Base-by-base conservation (phyloP, 805 yeast genomes). In the Pichia deserticola region DNA sequence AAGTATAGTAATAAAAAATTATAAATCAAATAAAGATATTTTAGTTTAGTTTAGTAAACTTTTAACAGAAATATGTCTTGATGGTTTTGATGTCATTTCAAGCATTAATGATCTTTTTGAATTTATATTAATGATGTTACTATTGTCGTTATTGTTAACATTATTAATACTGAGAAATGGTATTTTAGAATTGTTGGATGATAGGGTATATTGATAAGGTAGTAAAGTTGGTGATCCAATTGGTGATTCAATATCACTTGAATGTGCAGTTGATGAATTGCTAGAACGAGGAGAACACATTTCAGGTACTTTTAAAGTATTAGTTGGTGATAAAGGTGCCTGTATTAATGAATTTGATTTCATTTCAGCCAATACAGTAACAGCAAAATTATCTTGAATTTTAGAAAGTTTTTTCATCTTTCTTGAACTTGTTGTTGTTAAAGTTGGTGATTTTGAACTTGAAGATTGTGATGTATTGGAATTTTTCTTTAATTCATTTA, bases 201-300 rank as follows among this genome's bases (percentile, higher is more conserved):
- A 36, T 7, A 39, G 29, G 11, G 42, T 38, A 32, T 51, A 40
- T 40, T 50, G 45, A 34, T 40, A 51, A 13, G 62, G 58, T n/a
- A 38, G 44, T 28, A 63, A 40, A 35, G 45, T 50, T 32, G 67
- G 67, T 7, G 67, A 63, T 3, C 59, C 47, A 12, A 63, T 47
- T 36, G 67, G 67, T 9, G 66, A 62, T 28, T 58, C 54, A 25
- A 32, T 36, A 29, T 56, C 57, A 30, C 45, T 43, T 12, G 34
- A 27, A 28, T 43, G 28, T 25, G 40, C 40, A 34, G 51, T 37
- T 11, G 20, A 20, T 20, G 54, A 47, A 34, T 51, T 52, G 28
- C 50, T 29, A 11, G 45, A 43, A 15, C 20, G 38, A 25, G 57
- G 54, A 9, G 57, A 54, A n/a, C 45, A 47, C 49, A 50, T 37